Percentiles rank a stretch among this genome's conserved stretches.
Evolutionary conservation across 306 rosid species (phyloP).

Genomic region (Inga laurina): DNA sequence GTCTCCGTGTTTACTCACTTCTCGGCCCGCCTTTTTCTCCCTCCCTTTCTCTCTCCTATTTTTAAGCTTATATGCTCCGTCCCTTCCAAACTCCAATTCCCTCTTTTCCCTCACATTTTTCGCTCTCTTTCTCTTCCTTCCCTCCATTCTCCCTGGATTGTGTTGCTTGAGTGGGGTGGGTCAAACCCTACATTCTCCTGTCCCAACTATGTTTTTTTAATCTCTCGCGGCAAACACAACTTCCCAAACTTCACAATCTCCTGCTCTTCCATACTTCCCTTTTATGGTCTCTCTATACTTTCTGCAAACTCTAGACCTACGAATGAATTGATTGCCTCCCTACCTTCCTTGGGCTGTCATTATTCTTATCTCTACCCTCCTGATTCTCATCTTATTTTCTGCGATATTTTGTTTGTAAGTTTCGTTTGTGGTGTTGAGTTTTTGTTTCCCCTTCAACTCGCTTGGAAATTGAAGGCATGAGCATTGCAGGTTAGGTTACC

Average conservation of each 20-base stretch:
- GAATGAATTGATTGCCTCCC: neutral
- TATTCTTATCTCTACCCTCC: neutral
- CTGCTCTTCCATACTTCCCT: neutral
- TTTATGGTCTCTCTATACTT: neutral
- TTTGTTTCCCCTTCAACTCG: constrained; percentile 13
- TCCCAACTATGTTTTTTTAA: neutral
- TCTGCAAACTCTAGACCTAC: neutral
- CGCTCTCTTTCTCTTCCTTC: neutral
- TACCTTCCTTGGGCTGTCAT: neutral
- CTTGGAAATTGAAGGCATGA: constrained; percentile 20
- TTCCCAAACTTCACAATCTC: neutral
- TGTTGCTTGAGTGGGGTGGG: constrained; percentile 13
- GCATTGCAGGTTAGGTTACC: constrained; percentile 8
- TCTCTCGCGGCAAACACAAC: neutral
- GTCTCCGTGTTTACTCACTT: neutral
- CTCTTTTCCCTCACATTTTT: neutral
- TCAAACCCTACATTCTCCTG: constrained; percentile 29
- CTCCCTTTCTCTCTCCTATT: constrained; percentile 11
- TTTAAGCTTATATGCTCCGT: constrained; percentile 23
- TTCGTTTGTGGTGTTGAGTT: constrained; percentile 21
- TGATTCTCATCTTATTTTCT: neutral
- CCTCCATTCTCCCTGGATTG: neutral
- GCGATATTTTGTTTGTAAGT: neutral
- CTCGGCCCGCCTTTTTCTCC: neutral
- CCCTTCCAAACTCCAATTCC: neutral